A percentile compares a stretch with the other conserved stretches of the same genome.
Conservation (phyloP, 192 early-diverging fungal species). For the Podila horticola region DNA sequence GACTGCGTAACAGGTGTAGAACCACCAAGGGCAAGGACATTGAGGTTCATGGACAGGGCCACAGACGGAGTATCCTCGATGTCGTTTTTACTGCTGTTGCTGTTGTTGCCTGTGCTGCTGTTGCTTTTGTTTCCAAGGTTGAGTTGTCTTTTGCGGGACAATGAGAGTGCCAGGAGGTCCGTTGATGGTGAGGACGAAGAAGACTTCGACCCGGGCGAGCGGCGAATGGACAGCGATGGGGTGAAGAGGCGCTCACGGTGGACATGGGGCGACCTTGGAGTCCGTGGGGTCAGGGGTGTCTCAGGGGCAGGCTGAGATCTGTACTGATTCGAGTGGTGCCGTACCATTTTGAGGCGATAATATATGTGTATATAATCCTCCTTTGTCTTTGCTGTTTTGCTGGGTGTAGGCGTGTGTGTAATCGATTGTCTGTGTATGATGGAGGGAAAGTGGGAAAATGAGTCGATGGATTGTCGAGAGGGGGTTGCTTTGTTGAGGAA, state of each 20-base stretch:
- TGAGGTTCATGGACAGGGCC: constrained; percentile 34
- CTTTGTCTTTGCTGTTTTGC: too few species aligned
- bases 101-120: background rate
- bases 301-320: constrained; percentile 11
- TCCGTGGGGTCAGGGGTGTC: constrained; percentile 35
- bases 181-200: background rate
- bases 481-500: too few species aligned
- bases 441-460: too few species aligned
- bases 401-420: too few species aligned
- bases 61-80: constrained; percentile 14
- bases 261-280: constrained; percentile 22
- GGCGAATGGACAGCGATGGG: background rate
- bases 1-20: background rate
- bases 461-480: too few species aligned
- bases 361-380: too few species aligned
- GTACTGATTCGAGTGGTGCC: background rate
- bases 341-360: too few species aligned
- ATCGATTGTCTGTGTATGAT: too few species aligned
- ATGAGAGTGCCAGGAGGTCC: background rate
- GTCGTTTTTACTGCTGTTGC: background rate
- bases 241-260: constrained; percentile 16
- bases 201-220: background rate
- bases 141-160: too few species aligned
- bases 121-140: background rate
- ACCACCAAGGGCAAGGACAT: constrained; percentile 10